Evolutionary conservation across 768 basidiomycete genomes (phyloP).

Genomic region (Xerocomus potaroensis): DNA sequence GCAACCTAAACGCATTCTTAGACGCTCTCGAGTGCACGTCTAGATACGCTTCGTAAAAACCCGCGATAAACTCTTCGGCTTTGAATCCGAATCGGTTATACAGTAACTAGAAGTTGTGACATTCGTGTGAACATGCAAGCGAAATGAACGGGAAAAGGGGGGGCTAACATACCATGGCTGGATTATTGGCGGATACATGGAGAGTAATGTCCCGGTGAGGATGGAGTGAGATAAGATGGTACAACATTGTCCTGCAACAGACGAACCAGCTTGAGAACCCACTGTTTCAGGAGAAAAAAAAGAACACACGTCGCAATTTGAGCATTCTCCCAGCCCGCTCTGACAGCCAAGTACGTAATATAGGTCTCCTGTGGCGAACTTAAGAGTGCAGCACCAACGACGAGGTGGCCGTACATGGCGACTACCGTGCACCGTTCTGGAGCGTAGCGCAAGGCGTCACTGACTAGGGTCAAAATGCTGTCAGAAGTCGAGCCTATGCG

Average conservation of each 20-base stretch:
- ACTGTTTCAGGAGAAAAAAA: not conserved
- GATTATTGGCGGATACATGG: slow-evolving; percentile 77
- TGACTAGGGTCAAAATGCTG: slow-evolving; percentile 41
- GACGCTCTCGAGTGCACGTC: slow-evolving; percentile 64
- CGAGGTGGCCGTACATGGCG: slow-evolving; percentile 63
- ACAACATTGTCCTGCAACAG: slow-evolving; percentile 61
- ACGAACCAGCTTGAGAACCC: not conserved
- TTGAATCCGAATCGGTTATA: slow-evolving; percentile 90
- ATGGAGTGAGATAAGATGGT: slow-evolving; percentile 67
- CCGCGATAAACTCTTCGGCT: slow-evolving; percentile 76
- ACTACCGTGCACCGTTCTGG: slow-evolving; percentile 77
- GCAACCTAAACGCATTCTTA: slow-evolving; percentile 76
- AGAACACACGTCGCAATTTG: slow-evolving; percentile 65
- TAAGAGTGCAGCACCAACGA: slow-evolving; percentile 71
- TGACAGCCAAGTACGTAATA: slow-evolving; percentile 78
- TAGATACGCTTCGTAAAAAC: slow-evolving; percentile 80
- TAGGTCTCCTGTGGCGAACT: slow-evolving; percentile 80
- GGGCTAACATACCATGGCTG: slow-evolving; percentile 58
- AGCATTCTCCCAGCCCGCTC: slow-evolving; percentile 75
- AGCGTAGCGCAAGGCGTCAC: slow-evolving; percentile 60
- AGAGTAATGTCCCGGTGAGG: slow-evolving; percentile 75
- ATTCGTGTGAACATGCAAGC: not conserved
- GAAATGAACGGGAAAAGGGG: not conserved
- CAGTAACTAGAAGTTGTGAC: slow-evolving; percentile 44
- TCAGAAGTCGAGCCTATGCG: slow-evolving; percentile 1